Percentiles rank a stretch among this genome's conserved stretches.
These are phyloP conservation scores for Nannochloris sp. DNA, from an alignment of 139 green algal species.

Conservation along the genomic window DNA sequence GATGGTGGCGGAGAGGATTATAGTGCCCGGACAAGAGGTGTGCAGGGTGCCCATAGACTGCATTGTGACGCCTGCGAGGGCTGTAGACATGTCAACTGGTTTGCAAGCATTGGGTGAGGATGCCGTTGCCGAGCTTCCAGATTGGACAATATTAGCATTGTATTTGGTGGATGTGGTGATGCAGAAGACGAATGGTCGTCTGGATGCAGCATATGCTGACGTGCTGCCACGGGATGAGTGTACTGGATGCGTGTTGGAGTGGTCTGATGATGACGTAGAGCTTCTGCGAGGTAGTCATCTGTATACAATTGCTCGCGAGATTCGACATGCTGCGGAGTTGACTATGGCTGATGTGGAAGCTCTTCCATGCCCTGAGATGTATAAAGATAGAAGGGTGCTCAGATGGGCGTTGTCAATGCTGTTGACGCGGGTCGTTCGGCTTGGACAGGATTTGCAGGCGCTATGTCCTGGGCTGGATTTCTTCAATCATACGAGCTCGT, in stretches of 20 bases:
- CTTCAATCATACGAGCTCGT: conserved; percentile 41
- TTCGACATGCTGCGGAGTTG: conserved; percentile 26
- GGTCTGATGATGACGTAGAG: conserved; percentile 42
- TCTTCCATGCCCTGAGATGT: not conserved
- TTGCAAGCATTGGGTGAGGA: not conserved
- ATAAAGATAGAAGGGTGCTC: conserved; percentile 27
- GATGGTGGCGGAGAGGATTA: conserved; percentile 29
- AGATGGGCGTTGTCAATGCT: conserved; percentile 47
- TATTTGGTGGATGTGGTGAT: conserved; percentile 41
- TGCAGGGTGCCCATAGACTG: conserved; percentile 39
- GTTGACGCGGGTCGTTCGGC: conserved; percentile 50
- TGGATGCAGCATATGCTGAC: conserved; percentile 28
- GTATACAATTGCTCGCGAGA: conserved; percentile 18
- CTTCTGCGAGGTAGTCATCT: conserved; percentile 27
- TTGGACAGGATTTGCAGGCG: conserved; percentile 31
- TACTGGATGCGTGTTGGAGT: conserved; percentile 52
- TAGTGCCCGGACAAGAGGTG: conserved; percentile 36
- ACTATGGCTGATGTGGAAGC: conserved; percentile 31
- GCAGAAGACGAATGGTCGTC: not conserved
- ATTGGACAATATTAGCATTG: conserved; percentile 55
- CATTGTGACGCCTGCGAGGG: conserved; percentile 37
- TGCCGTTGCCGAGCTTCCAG: conserved; percentile 18
- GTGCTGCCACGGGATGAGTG: conserved; percentile 26
- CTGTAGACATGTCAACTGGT: conserved; percentile 9
- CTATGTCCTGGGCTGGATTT: conserved; percentile 59